Base-by-base conservation (phyloP, 2,329 filamentous ascomycete species). In the Aspergillus novofumigatus region DNA sequence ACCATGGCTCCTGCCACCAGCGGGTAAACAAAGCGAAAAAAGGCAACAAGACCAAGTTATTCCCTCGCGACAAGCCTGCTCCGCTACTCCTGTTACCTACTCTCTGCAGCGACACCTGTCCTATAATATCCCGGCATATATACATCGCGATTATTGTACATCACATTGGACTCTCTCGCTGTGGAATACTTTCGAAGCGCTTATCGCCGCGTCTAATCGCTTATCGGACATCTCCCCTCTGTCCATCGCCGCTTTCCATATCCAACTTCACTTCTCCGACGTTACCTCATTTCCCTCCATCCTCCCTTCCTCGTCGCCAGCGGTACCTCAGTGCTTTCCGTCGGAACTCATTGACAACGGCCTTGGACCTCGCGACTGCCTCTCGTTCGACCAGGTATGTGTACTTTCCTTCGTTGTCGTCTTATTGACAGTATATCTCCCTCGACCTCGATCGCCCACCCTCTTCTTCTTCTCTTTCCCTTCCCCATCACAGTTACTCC, bases 201-300 rank as follows among this genome's bases (percentile, higher is more conserved):
- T 64, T 64, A 64, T 64, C 62, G 62, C 57, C 59, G 57, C 60
- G 62, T 55, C 53, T 62, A 54, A 56, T 60, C 60, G 59, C 61
- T 65, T 65, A 65, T 65, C 62, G 58, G 53, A 23, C 52, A 26
- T 32, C 14, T 23, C 20, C 26, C 38, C 52, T 20, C 45, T 29
- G 11, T 50, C 44, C 44, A 23, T 26, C 21, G 25, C 44, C 21
- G 49, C 28, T 28, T 25, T 42, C 26, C 45, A 35, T 32, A 23
- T 50, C 47, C 8, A 54, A 55, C 23, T 49, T 52, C 59, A 58
- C 62, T 48, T 59, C 61, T 28, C 53, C 55, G 48, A 49, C 38
- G 6, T 51, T 29, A 21, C 21, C 29, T 17, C 26, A 14, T 14
- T 26, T 11, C 51, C 50, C 51, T 51, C 48, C 29, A 54, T 17